Evolutionary conservation across 768 basidiomycete genomes (phyloP).

Genomic region (Xanthoconium stramineum): DNA sequence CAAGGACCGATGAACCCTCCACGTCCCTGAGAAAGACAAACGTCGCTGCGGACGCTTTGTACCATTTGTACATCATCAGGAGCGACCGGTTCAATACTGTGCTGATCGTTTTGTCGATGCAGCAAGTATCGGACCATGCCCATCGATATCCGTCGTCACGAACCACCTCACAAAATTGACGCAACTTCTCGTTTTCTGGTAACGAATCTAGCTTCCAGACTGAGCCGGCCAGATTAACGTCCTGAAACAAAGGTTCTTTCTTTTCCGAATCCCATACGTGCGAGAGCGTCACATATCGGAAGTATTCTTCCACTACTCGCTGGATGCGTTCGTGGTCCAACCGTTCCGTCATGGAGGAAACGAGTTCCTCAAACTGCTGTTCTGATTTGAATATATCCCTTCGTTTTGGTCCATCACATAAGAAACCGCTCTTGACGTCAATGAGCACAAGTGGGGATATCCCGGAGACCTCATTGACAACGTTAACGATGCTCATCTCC

Average conservation of each 20-base stretch:
- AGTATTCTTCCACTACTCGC: neutral
- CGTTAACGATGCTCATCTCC: neutral
- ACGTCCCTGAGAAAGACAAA: neutral
- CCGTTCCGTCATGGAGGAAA: slow-evolving; percentile 8
- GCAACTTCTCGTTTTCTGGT: slow-evolving; percentile 1
- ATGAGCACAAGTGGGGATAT: neutral
- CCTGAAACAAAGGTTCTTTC: slow-evolving; percentile 7
- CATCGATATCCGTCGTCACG: slow-evolving; percentile 8
- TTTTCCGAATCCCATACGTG: slow-evolving; percentile 8
- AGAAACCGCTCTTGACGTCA: neutral
- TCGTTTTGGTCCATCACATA: neutral
- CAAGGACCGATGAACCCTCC: neutral
- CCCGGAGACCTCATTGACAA: neutral
- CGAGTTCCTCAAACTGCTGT: neutral
- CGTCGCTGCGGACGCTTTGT: slow-evolving; percentile 5
- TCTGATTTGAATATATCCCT: neutral
- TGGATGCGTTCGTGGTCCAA: slow-evolving; percentile 1
- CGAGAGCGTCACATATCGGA: slow-evolving; percentile 11
- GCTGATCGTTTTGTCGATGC: slow-evolving; percentile 10
- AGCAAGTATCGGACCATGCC: slow-evolving; percentile 14
- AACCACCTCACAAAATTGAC: slow-evolving; percentile 5
- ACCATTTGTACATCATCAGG: slow-evolving; percentile 13
- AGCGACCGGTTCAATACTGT: slow-evolving; percentile 5
- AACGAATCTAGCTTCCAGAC: slow-evolving; percentile 5
- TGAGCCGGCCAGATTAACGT: neutral